These are phyloP conservation scores for Cordyceps militaris DNA, from an alignment of 2,329 filamentous ascomycete species.

Conservation along the genomic window DNA sequence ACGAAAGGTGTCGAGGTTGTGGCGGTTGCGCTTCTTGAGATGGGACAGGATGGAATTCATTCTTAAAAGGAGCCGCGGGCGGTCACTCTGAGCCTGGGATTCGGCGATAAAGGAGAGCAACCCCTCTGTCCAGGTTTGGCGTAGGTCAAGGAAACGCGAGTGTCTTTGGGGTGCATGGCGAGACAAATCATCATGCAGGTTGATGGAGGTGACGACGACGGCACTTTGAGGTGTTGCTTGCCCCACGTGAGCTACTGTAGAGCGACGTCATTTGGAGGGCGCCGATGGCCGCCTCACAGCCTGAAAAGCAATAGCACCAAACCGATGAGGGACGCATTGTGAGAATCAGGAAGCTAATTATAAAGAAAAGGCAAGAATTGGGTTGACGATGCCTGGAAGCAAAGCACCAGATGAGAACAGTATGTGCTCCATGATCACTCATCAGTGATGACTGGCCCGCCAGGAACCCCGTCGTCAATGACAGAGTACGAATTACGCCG, in stretches of 20 bases:
- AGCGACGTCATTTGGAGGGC: neutral
- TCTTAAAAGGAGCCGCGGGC: slow-evolving; percentile 4
- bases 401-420: neutral
- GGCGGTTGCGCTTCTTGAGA: slow-evolving; percentile 30
- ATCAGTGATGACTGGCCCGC: neutral
- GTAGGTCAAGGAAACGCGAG: neutral
- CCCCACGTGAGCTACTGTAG: neutral
- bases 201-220: neutral
- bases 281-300: neutral
- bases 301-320: neutral
- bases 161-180: neutral
- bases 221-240: neutral
- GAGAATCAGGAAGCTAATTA: neutral
- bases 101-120: neutral
- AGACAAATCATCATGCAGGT: neutral
- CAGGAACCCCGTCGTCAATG: neutral
- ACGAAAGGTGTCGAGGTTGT: slow-evolving; percentile 44
- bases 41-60: slow-evolving; percentile 15
- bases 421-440: neutral
- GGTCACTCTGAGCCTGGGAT: neutral
- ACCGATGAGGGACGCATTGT: neutral
- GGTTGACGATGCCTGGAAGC: neutral
- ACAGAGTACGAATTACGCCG: neutral
- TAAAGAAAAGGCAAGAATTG: neutral
- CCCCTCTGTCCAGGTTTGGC: neutral